Percentiles rank a stretch among this genome's conserved stretches.
phyloP scores from a whole-genome alignment of 306 rosid genomes.

The Vachellia pachyceras region DNA sequence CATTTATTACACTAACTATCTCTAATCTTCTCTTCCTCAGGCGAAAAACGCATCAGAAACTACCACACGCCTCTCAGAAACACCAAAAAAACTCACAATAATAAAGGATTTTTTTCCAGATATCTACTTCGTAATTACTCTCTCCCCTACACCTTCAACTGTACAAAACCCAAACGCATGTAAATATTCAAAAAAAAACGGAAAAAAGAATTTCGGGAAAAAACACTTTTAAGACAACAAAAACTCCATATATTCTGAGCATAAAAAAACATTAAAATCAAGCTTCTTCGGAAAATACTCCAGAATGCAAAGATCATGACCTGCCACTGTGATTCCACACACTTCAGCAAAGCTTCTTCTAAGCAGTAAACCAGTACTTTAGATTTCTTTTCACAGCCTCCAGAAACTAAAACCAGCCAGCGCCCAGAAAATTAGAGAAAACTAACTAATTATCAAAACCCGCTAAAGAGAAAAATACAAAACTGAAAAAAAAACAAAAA shows the following conservation, averaged over 20 bases:
- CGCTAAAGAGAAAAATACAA: neutral
- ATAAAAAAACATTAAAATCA: slow-evolving; percentile 35
- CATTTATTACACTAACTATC: slow-evolving; percentile 35
- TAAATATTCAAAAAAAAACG: slow-evolving; percentile 18
- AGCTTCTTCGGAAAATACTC: slow-evolving; percentile 42
- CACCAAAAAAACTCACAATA: slow-evolving; percentile 12
- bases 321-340: slow-evolving; percentile 58
- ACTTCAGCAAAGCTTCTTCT: slow-evolving; percentile 59
- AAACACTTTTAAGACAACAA: neutral
- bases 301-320: slow-evolving; percentile 59
- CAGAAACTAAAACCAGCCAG: slow-evolving; percentile 11
- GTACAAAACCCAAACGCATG: slow-evolving; percentile 42
- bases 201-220: slow-evolving; percentile 11
- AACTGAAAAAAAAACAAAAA: neutral
- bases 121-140: slow-evolving; percentile 43
- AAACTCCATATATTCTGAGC: slow-evolving; percentile 24
- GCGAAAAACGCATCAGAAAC: slow-evolving; percentile 22
- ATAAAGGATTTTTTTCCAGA: slow-evolving; percentile 22
- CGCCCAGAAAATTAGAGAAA: slow-evolving; percentile 38
- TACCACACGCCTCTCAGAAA: slow-evolving; percentile 28
- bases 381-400: slow-evolving; percentile 42
- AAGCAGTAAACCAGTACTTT: slow-evolving; percentile 37
- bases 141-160: slow-evolving; percentile 32
- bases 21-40: slow-evolving; percentile 16
- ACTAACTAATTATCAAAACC: slow-evolving; percentile 2